These are phyloP conservation scores for Clathrospora elynae DNA, from an alignment of 2,329 filamentous ascomycete genomes.

Conservation along the genomic window DNA sequence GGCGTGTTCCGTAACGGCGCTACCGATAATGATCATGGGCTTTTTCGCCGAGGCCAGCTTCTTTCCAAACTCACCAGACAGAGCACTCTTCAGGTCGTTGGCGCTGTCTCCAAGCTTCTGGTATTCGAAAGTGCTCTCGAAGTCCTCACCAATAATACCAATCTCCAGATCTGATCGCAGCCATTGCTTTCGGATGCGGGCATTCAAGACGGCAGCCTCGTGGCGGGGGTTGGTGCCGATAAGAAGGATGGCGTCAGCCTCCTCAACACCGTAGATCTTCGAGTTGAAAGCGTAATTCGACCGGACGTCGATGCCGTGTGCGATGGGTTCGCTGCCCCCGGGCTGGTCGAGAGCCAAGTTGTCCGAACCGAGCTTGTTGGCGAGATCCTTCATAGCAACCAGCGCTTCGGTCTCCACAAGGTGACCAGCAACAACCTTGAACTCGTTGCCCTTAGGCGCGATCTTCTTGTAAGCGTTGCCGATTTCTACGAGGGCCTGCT, in stretches of 20 bases:
- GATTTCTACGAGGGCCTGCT: slow-evolving; percentile 90
- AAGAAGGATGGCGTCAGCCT: slow-evolving; percentile 88
- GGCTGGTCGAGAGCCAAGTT: slow-evolving; percentile 93
- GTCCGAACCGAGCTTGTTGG: slow-evolving; percentile 94
- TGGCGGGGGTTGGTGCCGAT: slow-evolving; percentile 94
- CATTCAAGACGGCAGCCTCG: slow-evolving; percentile 93
- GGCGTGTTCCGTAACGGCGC: slow-evolving; percentile 84
- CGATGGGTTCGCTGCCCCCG: slow-evolving; percentile 78
- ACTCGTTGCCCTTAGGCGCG: slow-evolving; percentile 86
- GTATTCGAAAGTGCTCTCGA: slow-evolving; percentile 94
- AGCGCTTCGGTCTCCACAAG: slow-evolving; percentile 90
- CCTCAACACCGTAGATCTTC: slow-evolving; percentile 88
- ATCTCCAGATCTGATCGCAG: slow-evolving; percentile 92
- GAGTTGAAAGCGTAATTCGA: slow-evolving; percentile 98
- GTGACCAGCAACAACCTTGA: slow-evolving; percentile 92
- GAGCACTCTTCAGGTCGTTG: slow-evolving; percentile 79
- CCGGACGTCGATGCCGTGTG: slow-evolving; percentile 90
- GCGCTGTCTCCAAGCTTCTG: slow-evolving; percentile 84
- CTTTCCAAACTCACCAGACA: slow-evolving; percentile 88
- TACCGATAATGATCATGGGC: slow-evolving; percentile 96
- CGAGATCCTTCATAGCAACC: slow-evolving; percentile 95
- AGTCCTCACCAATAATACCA: slow-evolving; percentile 86
- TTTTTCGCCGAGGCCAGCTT: slow-evolving; percentile 85
- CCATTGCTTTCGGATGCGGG: slow-evolving; percentile 97
- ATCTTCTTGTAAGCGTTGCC: slow-evolving; percentile 77